These are phyloP conservation scores for Pleurotus cornucopiae DNA, from an alignment of 768 basidiomycete species.

Conservation along the genomic window DNA sequence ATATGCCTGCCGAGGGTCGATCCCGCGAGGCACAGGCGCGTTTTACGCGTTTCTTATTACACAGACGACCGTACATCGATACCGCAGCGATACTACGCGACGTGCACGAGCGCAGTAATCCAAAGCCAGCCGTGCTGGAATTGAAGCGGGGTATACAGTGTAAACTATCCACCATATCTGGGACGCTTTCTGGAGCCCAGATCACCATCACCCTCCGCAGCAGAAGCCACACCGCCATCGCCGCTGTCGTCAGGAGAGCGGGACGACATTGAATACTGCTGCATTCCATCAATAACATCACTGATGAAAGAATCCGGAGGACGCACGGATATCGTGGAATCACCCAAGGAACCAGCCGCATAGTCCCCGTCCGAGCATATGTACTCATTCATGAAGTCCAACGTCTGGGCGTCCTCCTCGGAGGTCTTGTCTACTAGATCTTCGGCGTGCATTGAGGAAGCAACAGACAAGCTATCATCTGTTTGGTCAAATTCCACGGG, in stretches of 20 bases:
- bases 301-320: background rate
- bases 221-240: background rate
- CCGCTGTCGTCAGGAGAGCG: background rate
- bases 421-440: conserved; percentile 9
- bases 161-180: background rate
- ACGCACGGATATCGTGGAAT: background rate
- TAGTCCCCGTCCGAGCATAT: background rate
- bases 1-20: background rate
- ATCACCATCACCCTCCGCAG: conserved; percentile 1
- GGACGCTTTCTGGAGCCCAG: background rate
- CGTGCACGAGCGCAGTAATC: background rate
- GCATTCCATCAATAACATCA: too few relatives aligned
- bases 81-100: background rate
- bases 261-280: background rate
- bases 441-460: too few relatives aligned
- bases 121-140: background rate
- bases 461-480: too few relatives aligned
- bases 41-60: conserved; percentile 8
- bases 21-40: too few relatives aligned
- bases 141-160: background rate
- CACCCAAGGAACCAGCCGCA: background rate
- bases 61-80: background rate
- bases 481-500: too few relatives aligned
- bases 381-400: background rate
- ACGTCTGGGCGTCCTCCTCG: background rate